Evolutionary conservation across 495 filamentous ascomycete species (phyloP), one percentile per base, ranked within the genome.

Genomic region (Penicillium manginii): DNA sequence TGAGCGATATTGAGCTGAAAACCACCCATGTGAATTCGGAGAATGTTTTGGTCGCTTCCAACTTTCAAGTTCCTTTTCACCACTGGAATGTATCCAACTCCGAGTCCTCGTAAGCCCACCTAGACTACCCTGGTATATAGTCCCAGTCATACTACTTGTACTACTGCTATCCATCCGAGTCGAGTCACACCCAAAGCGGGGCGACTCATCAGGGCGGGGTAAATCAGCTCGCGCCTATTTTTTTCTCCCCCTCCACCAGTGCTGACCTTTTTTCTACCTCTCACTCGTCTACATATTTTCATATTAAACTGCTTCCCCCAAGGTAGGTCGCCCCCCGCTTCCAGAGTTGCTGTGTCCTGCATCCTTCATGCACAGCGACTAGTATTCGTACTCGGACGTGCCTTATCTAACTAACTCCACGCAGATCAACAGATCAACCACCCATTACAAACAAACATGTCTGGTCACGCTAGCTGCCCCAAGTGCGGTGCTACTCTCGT

Each of bases 381-480:
- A 29, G 9, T 29, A 29, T 8, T 29, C 26, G 9, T 29, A 29
- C 26, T 29, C 5, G 26, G 26, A 2, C 26, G 35, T n/a, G 11
- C 15, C 12, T 37, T 37, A 17, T 19, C 17, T 19, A 17, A 7
- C 45, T 47, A n/a, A 29, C 45, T 26, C 45, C 6, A 7, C 45
- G 21, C 45, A 22, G 21, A 23, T 12, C 29, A 12, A 48, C 47
- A 35, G 37, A 33, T 55, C 35, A 45, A 45, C 52, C n/a, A 48
- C 19, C n/a, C 33, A 9, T 21, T 26, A 21, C 35, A 50, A 21
- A 51, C 29, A 50, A 60, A 46, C 43, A 70, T 70, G 65, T 65
- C 65, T 54, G 67, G 55, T 50, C 71, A 75, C 70, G 23, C 61
- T 48, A 43, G 50, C 54, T 77, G 74, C 67, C 74, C 74, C 57